A percentile compares a stretch with the other conserved stretches of the same genome.
Evolutionary conservation across 257 asterid genomes (phyloP).

Genomic region (Lantana camara): DNA sequence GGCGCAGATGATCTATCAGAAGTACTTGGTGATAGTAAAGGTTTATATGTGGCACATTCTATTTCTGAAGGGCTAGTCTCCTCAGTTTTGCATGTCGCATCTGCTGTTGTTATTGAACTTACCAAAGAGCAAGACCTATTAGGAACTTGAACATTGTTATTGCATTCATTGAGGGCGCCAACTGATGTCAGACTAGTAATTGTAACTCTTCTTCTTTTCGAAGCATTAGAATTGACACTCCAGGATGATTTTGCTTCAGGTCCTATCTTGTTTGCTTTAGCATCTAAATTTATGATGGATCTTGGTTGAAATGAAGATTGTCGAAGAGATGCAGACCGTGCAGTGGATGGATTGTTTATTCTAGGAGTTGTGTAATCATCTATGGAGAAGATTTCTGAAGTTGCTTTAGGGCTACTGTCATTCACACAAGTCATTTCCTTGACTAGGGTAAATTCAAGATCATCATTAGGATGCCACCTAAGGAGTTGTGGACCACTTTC

Average conservation of each 20-base stretch:
- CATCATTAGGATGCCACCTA: conserved; percentile 37
- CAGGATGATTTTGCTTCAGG: conserved; percentile 63
- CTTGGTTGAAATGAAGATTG: conserved; percentile 41
- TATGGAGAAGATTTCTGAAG: conserved; percentile 40
- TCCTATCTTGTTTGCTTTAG: conserved; percentile 29
- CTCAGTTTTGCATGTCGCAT: no score
- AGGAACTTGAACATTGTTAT: conserved; percentile 41
- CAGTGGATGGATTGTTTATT: conserved; percentile 30
- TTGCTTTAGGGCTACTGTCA: conserved; percentile 34
- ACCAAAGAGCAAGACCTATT: conserved; percentile 47
- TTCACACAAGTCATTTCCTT: conserved; percentile 60
- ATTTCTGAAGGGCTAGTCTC: conserved; percentile 40
- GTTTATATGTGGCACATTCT: conserved; percentile 30
- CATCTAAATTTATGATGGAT: conserved; percentile 32
- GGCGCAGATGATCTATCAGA: conserved; percentile 40
- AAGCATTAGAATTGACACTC: conserved; percentile 68
- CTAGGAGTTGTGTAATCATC: conserved; percentile 44
- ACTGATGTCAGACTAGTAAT: conserved; percentile 43
- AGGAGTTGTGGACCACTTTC: conserved; percentile 57
- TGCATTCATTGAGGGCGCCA: conserved; percentile 42
- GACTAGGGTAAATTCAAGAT: conserved; percentile 57
- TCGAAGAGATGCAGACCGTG: conserved; percentile 38
- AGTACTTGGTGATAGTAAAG: conserved; percentile 26
- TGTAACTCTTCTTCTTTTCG: conserved; percentile 76
- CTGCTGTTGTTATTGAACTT: conserved; percentile 44